Percentiles rank a stretch among this genome's conserved stretches.
These are phyloP conservation scores for Solanum lignicaule DNA, from an alignment of 257 asterid species.

Conservation along the genomic window DNA sequence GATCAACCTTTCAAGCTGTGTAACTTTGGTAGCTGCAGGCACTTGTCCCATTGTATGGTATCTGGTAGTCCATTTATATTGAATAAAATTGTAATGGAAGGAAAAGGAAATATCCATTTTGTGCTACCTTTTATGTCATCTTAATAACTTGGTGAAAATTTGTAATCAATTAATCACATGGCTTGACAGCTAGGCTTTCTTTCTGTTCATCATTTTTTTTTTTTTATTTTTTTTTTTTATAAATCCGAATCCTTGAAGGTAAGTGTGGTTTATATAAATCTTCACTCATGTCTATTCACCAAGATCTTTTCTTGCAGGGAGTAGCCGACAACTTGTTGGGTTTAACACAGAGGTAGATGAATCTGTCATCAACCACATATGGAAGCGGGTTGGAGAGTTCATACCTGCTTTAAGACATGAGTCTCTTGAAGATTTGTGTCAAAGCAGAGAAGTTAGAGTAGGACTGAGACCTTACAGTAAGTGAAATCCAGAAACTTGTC, in stretches of 20 bases:
- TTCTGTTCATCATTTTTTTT: neutral
- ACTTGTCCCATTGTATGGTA: neutral
- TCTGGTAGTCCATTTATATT: neutral
- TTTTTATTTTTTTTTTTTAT: neutral
- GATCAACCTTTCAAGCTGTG: neutral
- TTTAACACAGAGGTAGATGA: slow-evolving; percentile 63
- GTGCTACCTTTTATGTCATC: neutral
- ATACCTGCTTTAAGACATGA: slow-evolving; percentile 50
- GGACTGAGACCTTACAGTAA: slow-evolving; percentile 95
- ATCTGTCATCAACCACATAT: slow-evolving; percentile 53
- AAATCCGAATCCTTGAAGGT: neutral
- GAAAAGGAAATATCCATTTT: neutral
- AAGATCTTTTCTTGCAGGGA: slow-evolving; percentile 40
- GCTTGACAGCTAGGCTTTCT: neutral
- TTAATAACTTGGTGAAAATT: neutral
- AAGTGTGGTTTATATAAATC: neutral
- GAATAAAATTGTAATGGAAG: neutral
- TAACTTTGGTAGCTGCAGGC: neutral
- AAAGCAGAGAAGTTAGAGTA: slow-evolving; percentile 71
- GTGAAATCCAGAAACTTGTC: slow-evolving; percentile 16
- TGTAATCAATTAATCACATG: neutral
- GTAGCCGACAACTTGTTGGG: slow-evolving; percentile 90
- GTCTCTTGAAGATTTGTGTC: slow-evolving; percentile 46
- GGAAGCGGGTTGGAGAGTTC: slow-evolving; percentile 78
- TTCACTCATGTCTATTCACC: neutral